These are phyloP conservation scores for Choanephora cucurbitarum DNA, from an alignment of 371 early-diverging fungal species.

Conservation along the genomic window DNA sequence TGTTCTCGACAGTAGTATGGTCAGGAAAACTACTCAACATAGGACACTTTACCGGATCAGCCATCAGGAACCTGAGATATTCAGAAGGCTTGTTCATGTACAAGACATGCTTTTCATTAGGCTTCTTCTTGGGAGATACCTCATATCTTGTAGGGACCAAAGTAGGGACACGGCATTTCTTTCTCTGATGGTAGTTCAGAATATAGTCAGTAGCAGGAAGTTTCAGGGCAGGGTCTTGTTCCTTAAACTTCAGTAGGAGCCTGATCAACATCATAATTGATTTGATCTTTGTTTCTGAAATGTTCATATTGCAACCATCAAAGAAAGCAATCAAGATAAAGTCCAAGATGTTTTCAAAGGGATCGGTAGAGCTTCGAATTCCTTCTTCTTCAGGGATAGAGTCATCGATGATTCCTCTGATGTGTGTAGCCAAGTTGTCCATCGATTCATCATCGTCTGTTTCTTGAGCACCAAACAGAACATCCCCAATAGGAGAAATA, in stretches of 20 bases:
- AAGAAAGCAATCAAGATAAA: conserved; percentile 8
- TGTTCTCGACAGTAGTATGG: neutral
- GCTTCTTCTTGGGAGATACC: neutral
- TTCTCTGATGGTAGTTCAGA: neutral
- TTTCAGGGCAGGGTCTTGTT: neutral
- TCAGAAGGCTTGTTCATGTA: conserved; percentile 10
- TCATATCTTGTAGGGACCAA: neutral
- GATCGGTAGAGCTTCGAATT: neutral
- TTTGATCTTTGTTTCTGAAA: conserved; percentile 8
- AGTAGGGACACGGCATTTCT: neutral
- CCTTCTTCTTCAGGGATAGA: no score
- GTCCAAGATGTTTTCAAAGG: conserved; percentile 1
- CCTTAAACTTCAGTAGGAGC: neutral
- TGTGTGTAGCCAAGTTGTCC: no score
- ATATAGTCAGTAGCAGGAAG: conserved; percentile 2
- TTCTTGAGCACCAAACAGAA: no score
- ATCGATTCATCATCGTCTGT: no score
- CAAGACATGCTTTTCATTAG: neutral
- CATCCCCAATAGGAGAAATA: no score
- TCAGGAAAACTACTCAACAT: conserved; percentile 6
- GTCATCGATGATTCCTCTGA: no score
- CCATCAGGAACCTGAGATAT: conserved; percentile 3
- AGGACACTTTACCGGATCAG: conserved; percentile 4
- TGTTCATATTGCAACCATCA: neutral
- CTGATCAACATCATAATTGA: conserved; percentile 2